Base-by-base conservation (phyloP, 2,329 filamentous ascomycete genomes). In the Dothideomycetes sp. region DNA sequence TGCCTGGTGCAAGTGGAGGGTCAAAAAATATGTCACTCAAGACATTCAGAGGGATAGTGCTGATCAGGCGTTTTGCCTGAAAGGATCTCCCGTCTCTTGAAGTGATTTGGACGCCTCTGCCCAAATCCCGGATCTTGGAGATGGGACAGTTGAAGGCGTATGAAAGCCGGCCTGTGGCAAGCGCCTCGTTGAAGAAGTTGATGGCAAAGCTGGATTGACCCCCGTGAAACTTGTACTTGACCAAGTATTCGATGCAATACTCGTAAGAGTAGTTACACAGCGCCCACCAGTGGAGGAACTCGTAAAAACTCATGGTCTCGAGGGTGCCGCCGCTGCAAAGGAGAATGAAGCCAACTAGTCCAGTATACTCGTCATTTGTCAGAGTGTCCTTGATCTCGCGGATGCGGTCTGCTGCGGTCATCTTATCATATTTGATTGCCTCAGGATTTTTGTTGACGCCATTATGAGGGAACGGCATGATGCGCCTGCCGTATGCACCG, bases 381-480 rank as follows among this genome's bases (percentile, higher is more conserved):
- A 54, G 31, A 2, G 47, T 45, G 19, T 36, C 38, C 19, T 44
- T 37, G 4, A 59, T 37, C 30, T 51, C 45, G 12, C 57, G 52
- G 0, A 63, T 40, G 0, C 59, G 52, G 2, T 60, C 52, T 17
- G 49, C 43, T 1, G 54, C 50, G 1, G 39, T 53, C 3, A 62
- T 42, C 9, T 46, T 44, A 29, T 59, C 55, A 27, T 53, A 55
- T n/a, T 45, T 43, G 0, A 41, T 40, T 0, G 47, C 47, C 10
- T 40, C 36, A 0, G 56, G 53, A 8, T 47, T 43, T 3, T 54
- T 49, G 5, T 53, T 44, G n/a, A n/a, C n/a, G 1, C 56, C 51
- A 10, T 60, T 56, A 34, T 60, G 54, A 0, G 61, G 60, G 31
- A 51, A 63, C 0, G 60, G 60, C 57, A 62, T 61, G 1, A 62